Percentiles rank a stretch among this genome's conserved stretches.
Evolutionary conservation across 768 basidiomycete genomes (phyloP).

Genomic region (Sistotremastrum niveocremeum): DNA sequence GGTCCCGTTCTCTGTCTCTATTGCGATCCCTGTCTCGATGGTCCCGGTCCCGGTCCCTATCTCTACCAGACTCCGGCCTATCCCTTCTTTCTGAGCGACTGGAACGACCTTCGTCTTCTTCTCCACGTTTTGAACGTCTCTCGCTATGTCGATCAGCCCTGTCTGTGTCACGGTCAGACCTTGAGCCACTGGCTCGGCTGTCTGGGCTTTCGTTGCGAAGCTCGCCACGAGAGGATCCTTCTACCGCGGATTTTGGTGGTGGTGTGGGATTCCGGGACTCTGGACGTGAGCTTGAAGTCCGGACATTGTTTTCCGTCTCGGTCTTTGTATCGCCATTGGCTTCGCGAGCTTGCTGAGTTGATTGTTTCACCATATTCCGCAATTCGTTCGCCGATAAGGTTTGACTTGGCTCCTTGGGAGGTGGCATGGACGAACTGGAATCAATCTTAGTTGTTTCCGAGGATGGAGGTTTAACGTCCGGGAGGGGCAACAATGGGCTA

Average conservation of each 20-base stretch:
- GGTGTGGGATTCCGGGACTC: slow-evolving; percentile 31
- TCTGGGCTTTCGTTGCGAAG: slow-evolving; percentile 60
- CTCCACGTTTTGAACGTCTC: slow-evolving; percentile 39
- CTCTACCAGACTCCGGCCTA: slow-evolving; percentile 30
- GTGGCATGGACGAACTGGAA: slow-evolving; percentile 49
- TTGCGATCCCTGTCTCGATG: slow-evolving; percentile 34
- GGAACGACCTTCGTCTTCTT: slow-evolving; percentile 28
- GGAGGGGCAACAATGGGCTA: no score
- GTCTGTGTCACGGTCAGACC: slow-evolving; percentile 34
- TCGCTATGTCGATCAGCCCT: slow-evolving; percentile 38
- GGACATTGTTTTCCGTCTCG: slow-evolving; percentile 23
- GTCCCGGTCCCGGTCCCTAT: slow-evolving; percentile 26
- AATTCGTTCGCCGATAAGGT: slow-evolving; percentile 68
- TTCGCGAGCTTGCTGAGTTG: slow-evolving; percentile 25
- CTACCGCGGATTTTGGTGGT: slow-evolving; percentile 41
- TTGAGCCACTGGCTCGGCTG: slow-evolving; percentile 58
- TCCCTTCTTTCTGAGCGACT: slow-evolving; percentile 20
- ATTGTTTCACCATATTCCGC: slow-evolving; percentile 66
- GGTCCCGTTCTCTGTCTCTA: slow-evolving; percentile 10
- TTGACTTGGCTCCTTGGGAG: slow-evolving; percentile 66
- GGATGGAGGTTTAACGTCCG: background rate
- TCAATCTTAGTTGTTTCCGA: slow-evolving; percentile 9
- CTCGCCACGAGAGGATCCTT: slow-evolving; percentile 52
- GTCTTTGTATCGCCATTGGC: background rate
- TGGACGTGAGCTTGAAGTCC: slow-evolving; percentile 8